Evolutionary conservation across 192 early-diverging fungal species (phyloP).

Genomic region (Fimicolochytrium jonesii): DNA sequence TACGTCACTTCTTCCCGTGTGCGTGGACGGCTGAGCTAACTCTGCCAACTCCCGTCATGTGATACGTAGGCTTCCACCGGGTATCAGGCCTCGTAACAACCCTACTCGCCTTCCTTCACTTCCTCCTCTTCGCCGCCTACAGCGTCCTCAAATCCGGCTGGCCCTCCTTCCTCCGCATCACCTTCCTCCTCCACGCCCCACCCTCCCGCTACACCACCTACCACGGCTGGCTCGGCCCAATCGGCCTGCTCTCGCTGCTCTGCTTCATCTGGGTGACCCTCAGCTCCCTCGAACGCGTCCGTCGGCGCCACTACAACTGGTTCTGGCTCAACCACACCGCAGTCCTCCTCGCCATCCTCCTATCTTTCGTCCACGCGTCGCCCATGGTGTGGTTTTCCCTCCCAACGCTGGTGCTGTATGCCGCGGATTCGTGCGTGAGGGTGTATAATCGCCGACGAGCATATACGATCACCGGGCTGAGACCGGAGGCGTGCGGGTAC

Average conservation of each 20-base stretch:
- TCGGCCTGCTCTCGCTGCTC: slow-evolving; percentile 2
- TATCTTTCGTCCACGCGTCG: slow-evolving; percentile 17
- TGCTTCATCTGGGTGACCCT: slow-evolving; percentile 12
- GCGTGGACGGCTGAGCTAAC: too few species aligned
- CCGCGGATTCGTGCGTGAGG: slow-evolving; percentile 11
- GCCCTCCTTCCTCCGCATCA: not conserved
- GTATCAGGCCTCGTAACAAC: slow-evolving; percentile 6
- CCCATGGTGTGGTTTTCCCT: slow-evolving; percentile 15
- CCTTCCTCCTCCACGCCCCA: slow-evolving; percentile 4
- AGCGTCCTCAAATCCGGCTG: not conserved
- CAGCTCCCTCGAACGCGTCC: slow-evolving; percentile 3
- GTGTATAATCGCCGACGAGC: not conserved
- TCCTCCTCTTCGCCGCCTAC: not conserved
- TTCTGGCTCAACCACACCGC: slow-evolving; percentile 21
- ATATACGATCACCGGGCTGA: not conserved
- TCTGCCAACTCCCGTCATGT: too few species aligned
- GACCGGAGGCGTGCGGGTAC: slow-evolving; percentile 15
- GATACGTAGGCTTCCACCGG: slow-evolving; percentile 16
- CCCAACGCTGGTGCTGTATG: slow-evolving; percentile 12
- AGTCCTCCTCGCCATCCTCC: slow-evolving; percentile 14
- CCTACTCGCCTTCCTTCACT: not conserved
- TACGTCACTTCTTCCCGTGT: too few species aligned
- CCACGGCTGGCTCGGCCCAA: slow-evolving; percentile 10
- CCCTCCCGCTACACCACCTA: not conserved
- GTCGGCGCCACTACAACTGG: slow-evolving; percentile 11